phyloP scores from a whole-genome alignment of 805 yeast genomes.

The Ogataea haglerorum region DNA sequence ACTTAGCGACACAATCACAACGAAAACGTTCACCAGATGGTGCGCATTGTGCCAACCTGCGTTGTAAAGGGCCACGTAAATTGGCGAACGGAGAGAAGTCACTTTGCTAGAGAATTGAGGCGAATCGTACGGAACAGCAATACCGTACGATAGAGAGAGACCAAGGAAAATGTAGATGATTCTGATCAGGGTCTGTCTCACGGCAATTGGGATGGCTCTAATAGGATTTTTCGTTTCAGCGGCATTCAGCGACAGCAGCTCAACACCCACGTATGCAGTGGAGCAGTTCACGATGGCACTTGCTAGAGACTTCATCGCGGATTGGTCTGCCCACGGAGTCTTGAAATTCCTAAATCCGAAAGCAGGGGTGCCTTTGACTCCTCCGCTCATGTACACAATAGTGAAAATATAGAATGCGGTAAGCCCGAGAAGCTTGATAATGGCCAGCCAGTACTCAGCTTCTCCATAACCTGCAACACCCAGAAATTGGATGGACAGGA shows the following conservation, averaged over 20 bases:
- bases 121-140: slow-evolving; percentile 56
- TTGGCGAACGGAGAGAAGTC: slow-evolving; percentile 45
- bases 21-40: slow-evolving; percentile 58
- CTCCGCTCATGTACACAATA: slow-evolving; percentile 35
- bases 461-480: slow-evolving; percentile 56
- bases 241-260: slow-evolving; percentile 46
- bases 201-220: slow-evolving; percentile 55
- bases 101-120: slow-evolving; percentile 40
- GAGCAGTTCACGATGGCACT: slow-evolving; percentile 51
- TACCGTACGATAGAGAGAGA: slow-evolving; percentile 52
- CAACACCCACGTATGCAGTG: slow-evolving; percentile 79
- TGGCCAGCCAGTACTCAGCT: slow-evolving; percentile 50
- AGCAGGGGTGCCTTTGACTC: slow-evolving; percentile 27
- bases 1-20: slow-evolving; percentile 60
- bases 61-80: slow-evolving; percentile 45
- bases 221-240: slow-evolving; percentile 60
- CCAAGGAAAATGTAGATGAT: slow-evolving; percentile 53
- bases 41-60: slow-evolving; percentile 50
- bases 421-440: slow-evolving; percentile 38
- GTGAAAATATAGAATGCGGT: slow-evolving; percentile 42
- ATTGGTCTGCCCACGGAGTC: slow-evolving; percentile 62
- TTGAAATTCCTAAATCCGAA: slow-evolving; percentile 29
- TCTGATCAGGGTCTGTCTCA: slow-evolving; percentile 53
- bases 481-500: slow-evolving; percentile 45
- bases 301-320: slow-evolving; percentile 31